Base-by-base conservation (phyloP, 176 grass and related monocot genomes). In the Pontederia crassipes region DNA sequence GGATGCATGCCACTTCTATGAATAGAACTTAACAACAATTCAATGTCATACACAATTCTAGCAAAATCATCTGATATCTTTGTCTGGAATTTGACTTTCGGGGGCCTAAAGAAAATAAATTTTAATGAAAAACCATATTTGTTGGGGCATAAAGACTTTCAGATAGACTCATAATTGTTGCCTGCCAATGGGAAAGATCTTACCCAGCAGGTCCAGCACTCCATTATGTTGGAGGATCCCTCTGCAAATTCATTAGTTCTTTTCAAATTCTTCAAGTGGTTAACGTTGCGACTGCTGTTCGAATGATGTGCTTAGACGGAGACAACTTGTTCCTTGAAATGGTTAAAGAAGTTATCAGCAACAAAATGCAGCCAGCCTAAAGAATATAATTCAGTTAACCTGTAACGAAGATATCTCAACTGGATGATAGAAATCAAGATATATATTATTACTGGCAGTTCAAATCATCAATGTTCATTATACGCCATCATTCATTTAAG, bases 11-110 rank as follows among this genome's bases (percentile, higher is more conserved):
- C 32, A 40, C 32, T 40, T 40, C 32, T 40, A 40, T 7, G 6
- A 40, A 7, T 7, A 40, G 32, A 40, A 54, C 51, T 54, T 54
- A 5, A 54, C 8, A 54, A 17, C 14, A 54, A 12, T 16, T 15
- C 12, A 53, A 54, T 17, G 8, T 17, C 6, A 54, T 4, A 54
- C 14, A 14, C n/a, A 54, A 15, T 54, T 15, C 51, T 54, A 12
- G 11, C 4, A 7, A 40, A 40, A 40, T 40, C n/a, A 7, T 54
- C 51, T 54, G 51, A 4, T 54, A 54, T 11, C 51, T 54, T 54
- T 54, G 51, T 54, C 51, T 54, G 51, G 51, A 54, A 54, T 14
- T 14, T 54, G 51, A 54, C 51, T 54, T 54, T 54, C 51, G 51
- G 51, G n/a, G 51, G 51, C 51, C 14, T 54, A 54, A 54, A 54